Base-by-base conservation (phyloP, 768 basidiomycete genomes). In the Auriculariales sp. region DNA sequence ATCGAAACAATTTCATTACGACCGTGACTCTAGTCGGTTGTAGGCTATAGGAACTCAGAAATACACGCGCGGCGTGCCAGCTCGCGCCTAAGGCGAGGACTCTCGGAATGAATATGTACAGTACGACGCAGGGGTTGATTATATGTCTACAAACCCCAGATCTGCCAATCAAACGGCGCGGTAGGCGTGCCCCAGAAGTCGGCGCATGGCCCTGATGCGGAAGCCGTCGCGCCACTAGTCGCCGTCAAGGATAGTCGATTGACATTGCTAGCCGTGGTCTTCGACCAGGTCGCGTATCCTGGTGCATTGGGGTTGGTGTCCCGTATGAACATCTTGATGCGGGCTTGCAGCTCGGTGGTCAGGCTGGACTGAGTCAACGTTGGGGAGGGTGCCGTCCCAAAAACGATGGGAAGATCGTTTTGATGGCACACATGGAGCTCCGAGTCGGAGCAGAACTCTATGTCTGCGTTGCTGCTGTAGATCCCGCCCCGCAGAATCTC, bases 381-480 rank as follows among this genome's bases (percentile, higher is more conserved):
- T 11, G 83, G 78, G 57, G 63, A 73, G 9, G 71, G 58, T 27
- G 69, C 73, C 0, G 82, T 82, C 48, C 81, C 82, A 50, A 71
- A 69, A 52, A 88, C 73, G 59, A 49, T 19, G 56, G 44, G 33
- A 25, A 35, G 17, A 25, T 46, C 87, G 60, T 88, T 86, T 60
- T 86, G 73, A 61, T 87, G 85, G 63, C 85, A 88, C 31, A 86
- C 79, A 28, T 44, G 39, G 6, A 66, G 62, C 28, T 78, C 79
- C 25, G 67, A 28, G 55, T 71, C 61, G 3, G 68, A 69, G 64
- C 85, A 88, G 59, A 71, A 77, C 0, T 75, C 56, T 35, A 76
- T 65, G 2, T 50, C 67, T 30, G 68, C 67, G 64, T 86, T 88
- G 35, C 71, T 73, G 10, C 81, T 77, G 61, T 86, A 84, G n/a